A percentile compares a stretch with the other conserved stretches of the same genome.
These are phyloP conservation scores for Eremothecium cymbalariae DNA, from an alignment of 1,139 yeast species.

Conservation along the genomic window DNA sequence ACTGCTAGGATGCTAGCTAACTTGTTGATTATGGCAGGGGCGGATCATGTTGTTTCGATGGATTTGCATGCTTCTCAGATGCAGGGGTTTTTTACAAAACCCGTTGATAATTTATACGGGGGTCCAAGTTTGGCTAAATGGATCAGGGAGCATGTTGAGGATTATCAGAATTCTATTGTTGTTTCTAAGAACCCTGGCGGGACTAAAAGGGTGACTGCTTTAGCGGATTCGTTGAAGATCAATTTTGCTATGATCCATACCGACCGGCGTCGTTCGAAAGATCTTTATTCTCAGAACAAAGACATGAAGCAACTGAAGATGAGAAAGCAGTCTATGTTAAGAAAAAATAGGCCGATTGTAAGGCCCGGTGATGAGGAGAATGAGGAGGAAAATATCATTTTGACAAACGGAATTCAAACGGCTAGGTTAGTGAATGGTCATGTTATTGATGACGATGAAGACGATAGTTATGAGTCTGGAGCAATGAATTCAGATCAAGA, in stretches of 20 bases:
- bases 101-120: slow-evolving; percentile 92
- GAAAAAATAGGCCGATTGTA: slow-evolving; percentile 31
- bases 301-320: slow-evolving; percentile 28
- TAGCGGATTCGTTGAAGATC: slow-evolving; percentile 90
- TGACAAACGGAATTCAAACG: slow-evolving; percentile 79
- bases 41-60: slow-evolving; percentile 97
- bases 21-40: slow-evolving; percentile 93
- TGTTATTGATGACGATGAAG: slow-evolving; percentile 91
- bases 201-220: slow-evolving; percentile 91
- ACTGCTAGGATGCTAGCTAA: slow-evolving; percentile 99
- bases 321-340: slow-evolving; percentile 35
- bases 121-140: slow-evolving; percentile 95
- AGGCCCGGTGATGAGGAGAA: slow-evolving; percentile 43
- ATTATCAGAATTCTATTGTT: slow-evolving; percentile 76
- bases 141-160: slow-evolving; percentile 85
- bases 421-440: slow-evolving; percentile 96
- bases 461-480: slow-evolving; percentile 46
- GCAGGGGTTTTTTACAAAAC: slow-evolving; percentile 98
- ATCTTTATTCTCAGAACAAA: slow-evolving; percentile 43
- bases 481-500: slow-evolving; percentile 32
- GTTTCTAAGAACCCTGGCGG: slow-evolving; percentile 98
- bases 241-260: slow-evolving; percentile 99
- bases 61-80: slow-evolving; percentile 97
- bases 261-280: slow-evolving; percentile 85
- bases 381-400: slow-evolving; percentile 60